Conservation (phyloP, 164 flowering plant genomes). For the Annona squamosa region DNA sequence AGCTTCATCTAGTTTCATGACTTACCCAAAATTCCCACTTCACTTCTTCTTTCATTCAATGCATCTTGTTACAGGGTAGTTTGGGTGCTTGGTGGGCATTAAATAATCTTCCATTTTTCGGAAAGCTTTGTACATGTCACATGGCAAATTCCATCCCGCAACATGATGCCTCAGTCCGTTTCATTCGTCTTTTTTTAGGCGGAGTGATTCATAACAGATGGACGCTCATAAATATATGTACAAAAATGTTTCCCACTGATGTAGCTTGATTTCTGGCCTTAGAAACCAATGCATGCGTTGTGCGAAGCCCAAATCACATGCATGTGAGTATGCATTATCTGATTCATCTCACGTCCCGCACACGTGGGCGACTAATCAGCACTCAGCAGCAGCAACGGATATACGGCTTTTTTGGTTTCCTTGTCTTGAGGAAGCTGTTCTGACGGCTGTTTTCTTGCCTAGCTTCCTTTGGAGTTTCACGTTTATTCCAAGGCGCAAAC, state of each 20-base stretch:
- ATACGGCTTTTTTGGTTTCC: too few relatives aligned
- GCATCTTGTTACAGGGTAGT: slow-evolving; percentile 5
- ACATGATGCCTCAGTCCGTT: neutral
- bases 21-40: neutral
- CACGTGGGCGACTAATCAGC: neutral
- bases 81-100: slow-evolving; percentile 6
- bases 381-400: too few relatives aligned
- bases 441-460: neutral
- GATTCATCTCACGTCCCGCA: neutral
- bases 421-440: neutral
- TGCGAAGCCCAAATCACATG: neutral
- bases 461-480: neutral
- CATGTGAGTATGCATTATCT: neutral
- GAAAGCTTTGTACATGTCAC: neutral
- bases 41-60: slow-evolving; percentile 3
- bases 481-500: neutral
- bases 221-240: too few relatives aligned
- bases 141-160: neutral
- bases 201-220: neutral
- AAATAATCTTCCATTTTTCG: neutral
- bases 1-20: neutral
- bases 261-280: neutral
- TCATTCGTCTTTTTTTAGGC: neutral
- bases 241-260: too few relatives aligned
- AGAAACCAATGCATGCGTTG: neutral